Evolutionary conservation across 225 moss, liverwort and hornwort genomes (phyloP).

Genomic region (Straminergon stramineum): DNA sequence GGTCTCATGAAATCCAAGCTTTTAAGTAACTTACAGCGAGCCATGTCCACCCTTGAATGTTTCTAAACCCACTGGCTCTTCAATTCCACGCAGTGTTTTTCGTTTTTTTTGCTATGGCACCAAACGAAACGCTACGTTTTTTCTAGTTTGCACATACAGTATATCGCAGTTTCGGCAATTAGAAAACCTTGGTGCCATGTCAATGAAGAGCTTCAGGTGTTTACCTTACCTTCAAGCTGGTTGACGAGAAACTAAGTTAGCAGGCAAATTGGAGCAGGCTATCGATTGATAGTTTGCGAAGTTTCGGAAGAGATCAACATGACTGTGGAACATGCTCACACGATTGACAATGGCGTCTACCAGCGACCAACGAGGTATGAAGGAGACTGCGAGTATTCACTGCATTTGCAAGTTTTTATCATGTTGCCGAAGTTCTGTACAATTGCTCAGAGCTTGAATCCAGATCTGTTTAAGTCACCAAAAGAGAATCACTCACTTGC

Average conservation of each 20-base stretch:
- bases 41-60: neutral
- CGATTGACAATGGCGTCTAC: slow-evolving; percentile 8
- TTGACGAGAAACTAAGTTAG: neutral
- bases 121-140: neutral
- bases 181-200: neutral
- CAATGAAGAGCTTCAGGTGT: neutral
- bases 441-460: neutral
- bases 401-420: too few relatives aligned
- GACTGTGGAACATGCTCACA: slow-evolving; percentile 25
- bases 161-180: too few relatives aligned
- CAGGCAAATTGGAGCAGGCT: neutral
- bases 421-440: neutral
- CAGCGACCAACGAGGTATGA: neutral
- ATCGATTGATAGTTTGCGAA: neutral
- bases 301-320: neutral
- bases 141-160: neutral
- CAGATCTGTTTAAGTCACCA: neutral
- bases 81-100: neutral
- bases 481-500: neutral
- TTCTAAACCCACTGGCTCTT: neutral
- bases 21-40: neutral
- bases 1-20: neutral
- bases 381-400: neutral
- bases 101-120: neutral
- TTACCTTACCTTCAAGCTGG: neutral